A percentile compares a stretch with the other conserved stretches of the same genome.
These are phyloP conservation scores for apple (Malus domestica) DNA, from an alignment of 306 rosid genomes.

Conservation along the genomic window DNA sequence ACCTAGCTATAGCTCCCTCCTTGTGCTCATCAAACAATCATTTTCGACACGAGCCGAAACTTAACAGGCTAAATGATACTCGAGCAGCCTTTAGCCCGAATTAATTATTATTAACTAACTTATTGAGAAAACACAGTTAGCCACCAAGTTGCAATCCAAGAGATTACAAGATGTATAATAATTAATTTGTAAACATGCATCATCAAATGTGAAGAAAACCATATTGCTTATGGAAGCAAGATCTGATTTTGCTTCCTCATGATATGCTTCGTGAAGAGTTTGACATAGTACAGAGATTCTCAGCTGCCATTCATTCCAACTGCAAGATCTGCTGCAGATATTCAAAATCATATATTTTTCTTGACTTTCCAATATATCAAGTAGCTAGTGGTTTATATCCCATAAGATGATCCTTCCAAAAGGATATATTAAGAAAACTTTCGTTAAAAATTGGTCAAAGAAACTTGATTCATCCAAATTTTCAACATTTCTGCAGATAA, in stretches of 20 bases:
- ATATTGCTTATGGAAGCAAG: slow-evolving; percentile 1
- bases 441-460: background rate
- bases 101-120: no score
- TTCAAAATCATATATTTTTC: background rate
- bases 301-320: slow-evolving; percentile 11
- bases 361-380: background rate
- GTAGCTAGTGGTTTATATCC: background rate
- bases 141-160: background rate
- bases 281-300: background rate
- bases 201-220: background rate
- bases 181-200: background rate
- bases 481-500: background rate
- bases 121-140: background rate
- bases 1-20: background rate
- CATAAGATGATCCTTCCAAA: background rate
- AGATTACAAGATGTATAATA: background rate
- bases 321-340: slow-evolving; percentile 7
- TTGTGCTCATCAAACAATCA: background rate
- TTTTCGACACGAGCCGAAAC: background rate
- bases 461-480: background rate
- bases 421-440: background rate
- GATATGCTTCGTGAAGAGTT: background rate
- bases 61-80: background rate
- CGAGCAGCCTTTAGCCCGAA: background rate
- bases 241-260: background rate